Evolutionary conservation across 768 basidiomycete genomes (phyloP).

Genomic region (Lactarius quietus): DNA sequence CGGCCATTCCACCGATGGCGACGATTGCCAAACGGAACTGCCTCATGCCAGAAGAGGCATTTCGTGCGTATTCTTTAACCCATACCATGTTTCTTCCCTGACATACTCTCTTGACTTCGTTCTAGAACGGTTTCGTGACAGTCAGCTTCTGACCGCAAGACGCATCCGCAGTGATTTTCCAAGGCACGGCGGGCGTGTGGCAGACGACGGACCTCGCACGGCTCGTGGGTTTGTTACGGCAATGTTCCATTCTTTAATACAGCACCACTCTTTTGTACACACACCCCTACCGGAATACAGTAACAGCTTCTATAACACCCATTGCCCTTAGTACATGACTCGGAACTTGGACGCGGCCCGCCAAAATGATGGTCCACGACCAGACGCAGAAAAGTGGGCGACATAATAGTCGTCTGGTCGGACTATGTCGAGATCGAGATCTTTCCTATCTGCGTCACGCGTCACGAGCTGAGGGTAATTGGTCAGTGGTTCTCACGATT

Average conservation of each 20-base stretch:
- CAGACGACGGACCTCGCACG: neutral
- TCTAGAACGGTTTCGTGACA: neutral
- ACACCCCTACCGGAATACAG: neutral
- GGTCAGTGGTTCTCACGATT: neutral
- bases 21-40: neutral
- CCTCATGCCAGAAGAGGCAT: neutral
- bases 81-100: neutral
- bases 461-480: no score
- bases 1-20: neutral
- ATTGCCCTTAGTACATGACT: neutral
- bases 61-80: neutral
- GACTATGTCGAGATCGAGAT: neutral
- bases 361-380: neutral
- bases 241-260: neutral
- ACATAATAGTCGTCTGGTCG: neutral
- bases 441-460: neutral
- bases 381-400: neutral
- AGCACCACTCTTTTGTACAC: neutral
- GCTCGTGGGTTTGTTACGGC: neutral
- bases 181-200: neutral
- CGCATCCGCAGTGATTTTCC: neutral
- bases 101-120: neutral
- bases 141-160: neutral
- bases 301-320: no score
- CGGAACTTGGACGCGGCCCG: no score